Evolutionary conservation across 441 rosid genomes (phyloP).

Genomic region (Gossypium aridum): DNA sequence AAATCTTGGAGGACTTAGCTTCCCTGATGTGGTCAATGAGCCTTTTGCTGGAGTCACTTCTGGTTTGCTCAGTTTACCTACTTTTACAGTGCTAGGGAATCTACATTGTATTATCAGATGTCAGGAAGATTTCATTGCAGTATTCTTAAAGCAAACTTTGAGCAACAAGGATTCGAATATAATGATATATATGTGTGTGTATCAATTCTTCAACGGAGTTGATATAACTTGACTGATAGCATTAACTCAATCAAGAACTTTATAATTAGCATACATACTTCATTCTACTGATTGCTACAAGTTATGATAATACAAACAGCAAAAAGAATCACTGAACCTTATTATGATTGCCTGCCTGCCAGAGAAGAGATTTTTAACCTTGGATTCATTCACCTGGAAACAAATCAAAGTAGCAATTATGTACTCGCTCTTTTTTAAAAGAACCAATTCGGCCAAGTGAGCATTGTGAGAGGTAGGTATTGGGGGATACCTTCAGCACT

Average conservation of each 20-base stretch:
- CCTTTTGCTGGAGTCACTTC: constrained; percentile 69
- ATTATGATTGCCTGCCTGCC: constrained; percentile 47
- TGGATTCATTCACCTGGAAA: constrained; percentile 74
- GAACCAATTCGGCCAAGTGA: not conserved
- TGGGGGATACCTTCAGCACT: constrained; percentile 56
- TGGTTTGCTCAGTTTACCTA: constrained; percentile 45
- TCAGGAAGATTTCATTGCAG: constrained; percentile 6
- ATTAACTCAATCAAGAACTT: not conserved
- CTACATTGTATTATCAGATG: constrained; percentile 31
- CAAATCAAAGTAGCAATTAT: constrained; percentile 11
- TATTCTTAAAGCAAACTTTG: not conserved
- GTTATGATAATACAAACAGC: not conserved
- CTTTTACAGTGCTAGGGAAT: constrained; percentile 63
- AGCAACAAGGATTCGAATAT: not conserved
- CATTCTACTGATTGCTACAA: not conserved
- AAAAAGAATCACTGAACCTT: constrained; percentile 37
- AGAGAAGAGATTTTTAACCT: constrained; percentile 41
- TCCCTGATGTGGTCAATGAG: constrained; percentile 32
- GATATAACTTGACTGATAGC: not conserved
- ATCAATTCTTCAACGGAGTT: not conserved
- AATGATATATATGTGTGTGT: no score
- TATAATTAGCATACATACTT: not conserved
- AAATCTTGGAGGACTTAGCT: constrained; percentile 38
- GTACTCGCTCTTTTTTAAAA: not conserved
- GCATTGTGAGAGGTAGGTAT: constrained; percentile 13